These are phyloP conservation scores for Flaveria linearis DNA, from an alignment of 129 eudicot genomes.

Conservation along the genomic window DNA sequence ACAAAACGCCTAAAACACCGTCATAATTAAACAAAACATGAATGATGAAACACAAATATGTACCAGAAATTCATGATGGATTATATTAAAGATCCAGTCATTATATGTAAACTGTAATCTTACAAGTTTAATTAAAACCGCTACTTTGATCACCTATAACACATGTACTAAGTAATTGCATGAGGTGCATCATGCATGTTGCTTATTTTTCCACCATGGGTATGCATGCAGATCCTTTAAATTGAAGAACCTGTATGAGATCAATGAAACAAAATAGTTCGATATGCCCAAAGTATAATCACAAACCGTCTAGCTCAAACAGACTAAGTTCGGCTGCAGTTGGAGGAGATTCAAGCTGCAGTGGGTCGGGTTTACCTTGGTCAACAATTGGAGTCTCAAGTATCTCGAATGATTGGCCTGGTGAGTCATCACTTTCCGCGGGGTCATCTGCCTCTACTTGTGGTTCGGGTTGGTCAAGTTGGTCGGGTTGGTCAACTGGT, in stretches of 20 bases:
- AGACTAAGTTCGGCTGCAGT: slow-evolving; percentile 58
- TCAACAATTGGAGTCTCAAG: slow-evolving; percentile 56
- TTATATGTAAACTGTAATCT: slow-evolving; percentile 25
- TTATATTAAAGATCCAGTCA: slow-evolving; percentile 3
- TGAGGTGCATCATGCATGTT: slow-evolving; percentile 33
- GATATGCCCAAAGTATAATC: slow-evolving; percentile 53
- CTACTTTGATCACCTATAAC: slow-evolving; percentile 34
- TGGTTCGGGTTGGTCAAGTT: slow-evolving; percentile 27
- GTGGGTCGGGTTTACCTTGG: slow-evolving; percentile 71
- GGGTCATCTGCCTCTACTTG: slow-evolving; percentile 40
- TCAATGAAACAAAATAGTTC: slow-evolving; percentile 58
- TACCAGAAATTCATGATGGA: slow-evolving; percentile 5
- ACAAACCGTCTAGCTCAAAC: slow-evolving; percentile 88
- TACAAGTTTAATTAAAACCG: slow-evolving; percentile 27
- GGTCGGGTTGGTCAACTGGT: slow-evolving; percentile 25
- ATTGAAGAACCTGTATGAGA: slow-evolving; percentile 80
- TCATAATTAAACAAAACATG: background rate
- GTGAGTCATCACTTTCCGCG: slow-evolving; percentile 51
- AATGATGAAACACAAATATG: background rate
- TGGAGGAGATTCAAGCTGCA: slow-evolving; percentile 67
- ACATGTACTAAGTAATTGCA: slow-evolving; percentile 29
- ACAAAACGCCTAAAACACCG: background rate
- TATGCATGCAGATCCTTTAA: slow-evolving; percentile 46
- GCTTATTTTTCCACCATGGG: slow-evolving; percentile 51
- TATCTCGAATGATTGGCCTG: slow-evolving; percentile 49